phyloP scores from a whole-genome alignment of 1,139 yeast species.

The Magnusiomyces suaveolens region DNA sequence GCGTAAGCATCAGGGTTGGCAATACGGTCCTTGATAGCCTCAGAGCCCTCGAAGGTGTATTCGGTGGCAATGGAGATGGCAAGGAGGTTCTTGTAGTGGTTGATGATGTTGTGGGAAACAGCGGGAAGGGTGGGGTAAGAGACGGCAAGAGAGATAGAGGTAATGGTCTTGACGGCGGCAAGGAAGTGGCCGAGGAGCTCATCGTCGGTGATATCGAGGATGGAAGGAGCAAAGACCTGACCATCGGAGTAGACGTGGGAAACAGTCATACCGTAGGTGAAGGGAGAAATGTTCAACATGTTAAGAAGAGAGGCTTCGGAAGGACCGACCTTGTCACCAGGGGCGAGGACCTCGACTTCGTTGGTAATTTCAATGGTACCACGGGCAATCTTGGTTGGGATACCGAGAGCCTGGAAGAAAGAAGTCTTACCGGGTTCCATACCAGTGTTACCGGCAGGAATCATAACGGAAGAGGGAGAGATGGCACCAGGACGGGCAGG shows the following conservation, averaged over 20 bases:
- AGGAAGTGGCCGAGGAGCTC: slow-evolving; percentile 90
- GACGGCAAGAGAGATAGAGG: slow-evolving; percentile 92
- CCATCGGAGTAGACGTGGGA: slow-evolving; percentile 98
- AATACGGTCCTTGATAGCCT: slow-evolving; percentile 96
- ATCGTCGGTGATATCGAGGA: slow-evolving; percentile 97
- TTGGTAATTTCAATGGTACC: slow-evolving; percentile 99
- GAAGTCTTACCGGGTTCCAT: slow-evolving; percentile 99
- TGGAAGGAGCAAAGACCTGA: slow-evolving; percentile 91
- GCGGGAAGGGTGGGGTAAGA: slow-evolving; percentile 99
- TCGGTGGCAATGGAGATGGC: slow-evolving; percentile 97
- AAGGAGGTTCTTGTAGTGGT: slow-evolving; percentile 98
- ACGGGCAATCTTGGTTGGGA: slow-evolving; percentile 99
- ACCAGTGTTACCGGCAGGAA: slow-evolving; percentile 99
- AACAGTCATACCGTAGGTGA: slow-evolving; percentile 96
- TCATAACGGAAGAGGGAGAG: slow-evolving; percentile 95
- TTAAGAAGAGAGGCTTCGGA: slow-evolving; percentile 98
- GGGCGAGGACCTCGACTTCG: slow-evolving; percentile 90
- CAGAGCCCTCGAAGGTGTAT: slow-evolving; percentile 98
- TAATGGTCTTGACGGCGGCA: slow-evolving; percentile 85
- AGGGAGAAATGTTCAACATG: slow-evolving; percentile 99
- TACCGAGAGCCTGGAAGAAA: slow-evolving; percentile 99
- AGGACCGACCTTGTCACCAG: slow-evolving; percentile 89
- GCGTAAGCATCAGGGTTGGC: slow-evolving; percentile 99
- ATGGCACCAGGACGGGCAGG: slow-evolving; percentile 99
- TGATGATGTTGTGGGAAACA: slow-evolving; percentile 96